phyloP scores from a whole-genome alignment of 805 yeast species.

The Candida peoriensis region DNA sequence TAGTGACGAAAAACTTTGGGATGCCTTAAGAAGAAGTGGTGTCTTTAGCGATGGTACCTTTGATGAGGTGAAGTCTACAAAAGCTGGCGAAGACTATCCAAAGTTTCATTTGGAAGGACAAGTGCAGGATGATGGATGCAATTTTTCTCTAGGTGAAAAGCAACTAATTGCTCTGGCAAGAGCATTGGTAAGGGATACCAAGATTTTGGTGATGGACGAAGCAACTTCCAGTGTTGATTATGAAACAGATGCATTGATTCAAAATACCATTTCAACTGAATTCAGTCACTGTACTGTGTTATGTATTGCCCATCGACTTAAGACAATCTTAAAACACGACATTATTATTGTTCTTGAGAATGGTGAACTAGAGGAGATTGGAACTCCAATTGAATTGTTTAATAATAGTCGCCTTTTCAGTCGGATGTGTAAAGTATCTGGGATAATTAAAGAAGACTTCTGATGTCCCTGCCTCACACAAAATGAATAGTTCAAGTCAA shows the following conservation, averaged over 20 bases:
- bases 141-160: slow-evolving; percentile 68
- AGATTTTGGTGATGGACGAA: slow-evolving; percentile 64
- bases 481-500: too few species aligned
- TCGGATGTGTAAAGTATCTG: slow-evolving; percentile 46
- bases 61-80: slow-evolving; percentile 6
- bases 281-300: slow-evolving; percentile 60
- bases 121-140: slow-evolving; percentile 66
- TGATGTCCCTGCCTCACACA: too few species aligned
- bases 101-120: slow-evolving; percentile 57
- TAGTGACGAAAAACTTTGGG: slow-evolving; percentile 55
- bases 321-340: slow-evolving; percentile 57
- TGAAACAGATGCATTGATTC: slow-evolving; percentile 64
- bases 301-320: slow-evolving; percentile 69
- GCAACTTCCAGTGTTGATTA: slow-evolving; percentile 76
- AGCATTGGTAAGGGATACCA: slow-evolving; percentile 60
- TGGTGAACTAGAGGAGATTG: slow-evolving; percentile 53
- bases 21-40: slow-evolving; percentile 58
- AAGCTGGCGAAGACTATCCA: slow-evolving; percentile 3
- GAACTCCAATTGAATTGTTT: slow-evolving; percentile 45
- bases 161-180: slow-evolving; percentile 67
- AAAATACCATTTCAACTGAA: slow-evolving; percentile 51
- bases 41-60: slow-evolving; percentile 33
- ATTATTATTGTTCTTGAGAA: slow-evolving; percentile 53
- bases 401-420: slow-evolving; percentile 39
- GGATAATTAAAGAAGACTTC: slow-evolving; percentile 38